A percentile compares a stretch with the other conserved stretches of the same genome.
These are phyloP conservation scores for Claviceps capensis DNA, from an alignment of 2,329 filamentous ascomycete genomes.

Conservation along the genomic window DNA sequence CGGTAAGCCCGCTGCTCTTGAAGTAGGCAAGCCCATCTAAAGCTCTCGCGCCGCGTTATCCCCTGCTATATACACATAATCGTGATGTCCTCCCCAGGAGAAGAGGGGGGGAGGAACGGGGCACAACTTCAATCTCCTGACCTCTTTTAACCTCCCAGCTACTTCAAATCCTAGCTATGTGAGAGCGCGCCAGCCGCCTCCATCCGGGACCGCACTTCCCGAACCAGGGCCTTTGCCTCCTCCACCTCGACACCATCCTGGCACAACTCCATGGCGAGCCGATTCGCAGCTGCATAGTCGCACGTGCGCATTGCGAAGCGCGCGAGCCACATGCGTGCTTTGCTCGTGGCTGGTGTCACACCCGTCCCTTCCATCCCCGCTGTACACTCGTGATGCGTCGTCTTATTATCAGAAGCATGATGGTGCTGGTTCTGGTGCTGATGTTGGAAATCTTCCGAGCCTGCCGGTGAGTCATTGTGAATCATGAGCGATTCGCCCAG, in stretches of 20 bases:
- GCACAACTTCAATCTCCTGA: no score
- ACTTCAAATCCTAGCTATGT: neutral
- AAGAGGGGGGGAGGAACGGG: no score
- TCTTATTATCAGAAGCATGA: conserved; percentile 12
- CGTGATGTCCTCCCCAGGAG: no score
- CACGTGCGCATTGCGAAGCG: conserved; percentile 61
- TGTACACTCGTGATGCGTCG: conserved; percentile 8
- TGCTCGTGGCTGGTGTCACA: conserved; percentile 82
- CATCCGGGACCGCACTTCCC: conserved; percentile 69
- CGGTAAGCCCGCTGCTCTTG: no score
- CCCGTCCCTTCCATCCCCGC: conserved; percentile 47
- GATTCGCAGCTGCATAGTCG: conserved; percentile 63
- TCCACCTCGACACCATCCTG: conserved; percentile 95
- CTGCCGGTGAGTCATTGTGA: conserved; percentile 37
- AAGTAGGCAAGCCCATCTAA: no score
- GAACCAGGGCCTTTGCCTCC: conserved; percentile 84
- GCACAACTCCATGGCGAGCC: conserved; percentile 78
- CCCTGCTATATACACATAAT: no score
- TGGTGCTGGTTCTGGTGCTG: conserved; percentile 8
- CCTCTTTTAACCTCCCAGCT: neutral
- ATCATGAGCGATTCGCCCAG: conserved; percentile 38
- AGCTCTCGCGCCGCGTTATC: no score
- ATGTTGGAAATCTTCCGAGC: conserved; percentile 23
- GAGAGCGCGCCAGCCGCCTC: conserved; percentile 28
- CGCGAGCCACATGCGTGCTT: conserved; percentile 88